These are phyloP conservation scores for Xylaria cubensis DNA, from an alignment of 495 filamentous ascomycete species.

Conservation along the genomic window DNA sequence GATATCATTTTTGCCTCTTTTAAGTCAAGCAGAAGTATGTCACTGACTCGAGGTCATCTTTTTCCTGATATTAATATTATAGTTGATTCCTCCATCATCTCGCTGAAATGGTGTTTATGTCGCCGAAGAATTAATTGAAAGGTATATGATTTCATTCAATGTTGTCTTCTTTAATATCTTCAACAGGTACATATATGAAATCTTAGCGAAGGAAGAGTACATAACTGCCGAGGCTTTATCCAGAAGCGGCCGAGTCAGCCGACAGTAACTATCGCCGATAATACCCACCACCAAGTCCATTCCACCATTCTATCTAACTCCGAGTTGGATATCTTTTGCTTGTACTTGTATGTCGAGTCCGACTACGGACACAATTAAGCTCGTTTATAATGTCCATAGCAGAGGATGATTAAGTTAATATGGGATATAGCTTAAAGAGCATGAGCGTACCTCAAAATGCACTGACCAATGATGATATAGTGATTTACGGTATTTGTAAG, in stretches of 20 bases:
- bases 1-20: background rate
- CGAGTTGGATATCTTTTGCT: background rate
- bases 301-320: background rate
- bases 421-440: background rate
- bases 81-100: background rate
- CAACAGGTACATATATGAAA: background rate
- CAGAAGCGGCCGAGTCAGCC: conserved; percentile 20
- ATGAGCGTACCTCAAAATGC: background rate
- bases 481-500: background rate
- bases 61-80: background rate
- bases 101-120: background rate
- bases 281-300: background rate
- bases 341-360: background rate
- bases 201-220: no score
- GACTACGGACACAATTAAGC: background rate
- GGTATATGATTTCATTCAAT: background rate
- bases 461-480: background rate
- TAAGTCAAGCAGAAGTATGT: background rate
- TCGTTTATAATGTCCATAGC: background rate
- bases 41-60: background rate
- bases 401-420: background rate
- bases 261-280: conserved; percentile 14
- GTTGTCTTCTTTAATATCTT: background rate
- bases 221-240: conserved; percentile 25
- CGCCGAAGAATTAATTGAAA: background rate